Percentiles rank a stretch among this genome's conserved stretches.
Evolutionary conservation across 1,284 basidiomycete genomes (phyloP).

Genomic region (Cerrena zonata): DNA sequence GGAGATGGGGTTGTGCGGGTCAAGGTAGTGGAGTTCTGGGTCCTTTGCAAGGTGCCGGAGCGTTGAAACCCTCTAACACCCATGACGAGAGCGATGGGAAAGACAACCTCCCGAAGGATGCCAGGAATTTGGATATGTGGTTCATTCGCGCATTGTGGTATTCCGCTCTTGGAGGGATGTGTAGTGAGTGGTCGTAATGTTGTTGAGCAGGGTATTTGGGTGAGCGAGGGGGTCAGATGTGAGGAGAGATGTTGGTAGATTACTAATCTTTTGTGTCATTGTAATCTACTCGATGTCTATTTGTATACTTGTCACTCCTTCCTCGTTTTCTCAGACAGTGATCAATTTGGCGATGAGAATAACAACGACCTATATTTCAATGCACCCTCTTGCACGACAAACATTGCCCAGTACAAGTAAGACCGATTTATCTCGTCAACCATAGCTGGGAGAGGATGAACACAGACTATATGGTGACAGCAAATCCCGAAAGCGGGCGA

Average conservation of each 20-base stretch:
- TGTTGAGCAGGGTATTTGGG: conserved; percentile 40
- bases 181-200: conserved; percentile 55
- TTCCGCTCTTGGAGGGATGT: conserved; percentile 62
- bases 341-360: no score
- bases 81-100: background rate
- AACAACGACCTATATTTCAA: no score
- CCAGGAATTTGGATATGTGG: conserved; percentile 57
- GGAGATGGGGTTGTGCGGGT: conserved; percentile 25
- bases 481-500: no score
- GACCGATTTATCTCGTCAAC: no score
- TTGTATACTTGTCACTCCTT: no score
- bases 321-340: no score
- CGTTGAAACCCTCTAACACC: background rate
- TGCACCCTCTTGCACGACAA: no score
- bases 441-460: no score
- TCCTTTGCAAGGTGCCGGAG: conserved; percentile 43
- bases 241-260: conserved; percentile 5
- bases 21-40: conserved; percentile 36
- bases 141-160: conserved; percentile 52
- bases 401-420: no score
- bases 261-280: no score
- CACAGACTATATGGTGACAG: no score
- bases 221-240: conserved; percentile 18
- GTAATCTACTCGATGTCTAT: no score
- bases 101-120: conserved; percentile 19